phyloP scores from a whole-genome alignment of 306 rosid genomes.

The Vicia faba region DNA sequence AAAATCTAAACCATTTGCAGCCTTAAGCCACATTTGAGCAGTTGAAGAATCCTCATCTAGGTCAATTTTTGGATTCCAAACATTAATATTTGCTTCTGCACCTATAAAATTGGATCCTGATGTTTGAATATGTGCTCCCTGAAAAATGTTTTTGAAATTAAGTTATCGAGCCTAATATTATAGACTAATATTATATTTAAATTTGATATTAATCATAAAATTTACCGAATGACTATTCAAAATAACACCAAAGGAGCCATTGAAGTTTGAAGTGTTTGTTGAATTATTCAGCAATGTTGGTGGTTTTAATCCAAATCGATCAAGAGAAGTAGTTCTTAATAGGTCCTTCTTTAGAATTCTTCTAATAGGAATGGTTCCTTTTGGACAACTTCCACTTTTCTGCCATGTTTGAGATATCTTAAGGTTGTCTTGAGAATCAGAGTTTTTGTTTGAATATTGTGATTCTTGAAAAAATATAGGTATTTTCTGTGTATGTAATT shows the following conservation, averaged over 20 bases:
- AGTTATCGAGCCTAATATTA: too few species aligned
- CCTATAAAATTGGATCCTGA: constrained; percentile 52
- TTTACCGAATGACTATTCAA: constrained; percentile 44
- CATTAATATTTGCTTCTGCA: constrained; percentile 54
- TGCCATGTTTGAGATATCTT: constrained; percentile 56
- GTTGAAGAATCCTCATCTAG: constrained; percentile 54
- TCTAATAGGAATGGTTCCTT: constrained; percentile 67
- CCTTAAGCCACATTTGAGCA: constrained; percentile 60
- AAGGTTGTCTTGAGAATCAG: background rate
- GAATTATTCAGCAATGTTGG: constrained; percentile 2
- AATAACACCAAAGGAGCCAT: background rate
- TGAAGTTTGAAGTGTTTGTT: constrained; percentile 11
- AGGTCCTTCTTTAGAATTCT: constrained; percentile 52
- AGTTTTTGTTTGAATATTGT: constrained; percentile 2
- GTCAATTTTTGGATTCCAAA: constrained; percentile 62
- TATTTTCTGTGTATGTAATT: constrained; percentile 40
- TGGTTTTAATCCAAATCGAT: constrained; percentile 50
- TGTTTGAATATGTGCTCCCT: constrained; percentile 51
- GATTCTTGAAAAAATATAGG: constrained; percentile 37
- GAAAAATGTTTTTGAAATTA: background rate
- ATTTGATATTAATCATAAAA: background rate
- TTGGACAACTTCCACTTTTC: constrained; percentile 66
- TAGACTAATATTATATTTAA: too few species aligned
- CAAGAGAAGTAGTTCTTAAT: constrained; percentile 43
- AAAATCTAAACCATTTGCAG: constrained; percentile 41